These are phyloP conservation scores for Pulicaria dysenterica DNA, from an alignment of 129 eudicot species.

Conservation along the genomic window DNA sequence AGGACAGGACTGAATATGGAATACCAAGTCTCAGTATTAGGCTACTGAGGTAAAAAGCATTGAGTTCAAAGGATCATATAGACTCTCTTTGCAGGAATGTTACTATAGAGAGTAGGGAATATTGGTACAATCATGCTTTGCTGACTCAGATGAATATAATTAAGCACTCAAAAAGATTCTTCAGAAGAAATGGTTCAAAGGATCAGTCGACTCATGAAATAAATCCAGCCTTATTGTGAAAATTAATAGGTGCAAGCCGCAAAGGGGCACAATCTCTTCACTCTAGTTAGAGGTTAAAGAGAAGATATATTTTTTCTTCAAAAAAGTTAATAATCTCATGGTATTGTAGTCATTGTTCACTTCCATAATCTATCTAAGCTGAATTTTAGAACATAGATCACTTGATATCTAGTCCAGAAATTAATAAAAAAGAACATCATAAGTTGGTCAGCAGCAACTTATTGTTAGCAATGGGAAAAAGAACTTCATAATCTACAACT, in stretches of 20 bases:
- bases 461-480: background rate
- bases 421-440: background rate
- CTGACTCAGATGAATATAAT: background rate
- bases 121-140: background rate
- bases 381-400: background rate
- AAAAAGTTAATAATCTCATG: background rate
- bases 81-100: background rate
- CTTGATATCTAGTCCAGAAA: background rate
- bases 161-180: background rate
- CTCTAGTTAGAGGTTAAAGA: background rate
- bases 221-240: background rate
- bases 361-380: background rate
- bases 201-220: background rate
- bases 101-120: background rate
- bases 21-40: background rate
- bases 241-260: background rate
- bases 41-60: background rate
- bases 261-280: background rate
- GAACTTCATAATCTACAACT: background rate
- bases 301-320: background rate
- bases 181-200: background rate
- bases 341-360: no score
- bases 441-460: conserved; percentile 6
- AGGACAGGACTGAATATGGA: background rate
- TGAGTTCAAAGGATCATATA: no score